Evolutionary conservation across 2,329 filamentous ascomycete species (phyloP).

Genomic region (Cladobotryum protrusum): DNA sequence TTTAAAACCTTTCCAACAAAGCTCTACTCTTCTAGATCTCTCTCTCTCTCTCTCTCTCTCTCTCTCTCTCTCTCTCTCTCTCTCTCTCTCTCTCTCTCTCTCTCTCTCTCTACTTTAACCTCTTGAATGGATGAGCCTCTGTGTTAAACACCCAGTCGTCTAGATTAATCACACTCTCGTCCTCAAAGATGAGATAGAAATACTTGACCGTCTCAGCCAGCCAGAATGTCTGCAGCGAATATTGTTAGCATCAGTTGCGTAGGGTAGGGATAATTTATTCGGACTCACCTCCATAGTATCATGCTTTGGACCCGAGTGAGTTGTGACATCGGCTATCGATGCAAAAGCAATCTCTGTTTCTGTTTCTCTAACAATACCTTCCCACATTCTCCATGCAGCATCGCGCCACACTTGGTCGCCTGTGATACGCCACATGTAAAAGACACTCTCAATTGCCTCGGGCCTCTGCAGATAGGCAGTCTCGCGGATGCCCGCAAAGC

Average conservation of each 20-base stretch:
- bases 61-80: no score
- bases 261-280: neutral
- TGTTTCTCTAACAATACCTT: conserved; percentile 35
- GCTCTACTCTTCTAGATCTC: no score
- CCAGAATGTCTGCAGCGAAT: conserved; percentile 53
- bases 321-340: conserved; percentile 32
- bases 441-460: conserved; percentile 48
- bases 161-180: conserved; percentile 56
- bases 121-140: conserved; percentile 46
- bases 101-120: conserved; percentile 18
- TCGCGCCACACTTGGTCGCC: conserved; percentile 39
- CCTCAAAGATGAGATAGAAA: conserved; percentile 66
- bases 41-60: no score
- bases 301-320: conserved; percentile 26
- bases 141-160: conserved; percentile 65
- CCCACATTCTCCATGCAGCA: conserved; percentile 43
- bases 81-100: no score
- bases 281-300: conserved; percentile 57
- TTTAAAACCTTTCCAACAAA: no score
- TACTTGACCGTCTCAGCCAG: conserved; percentile 73
- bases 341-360: conserved; percentile 40
- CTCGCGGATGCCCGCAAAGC: conserved; percentile 51
- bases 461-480: conserved; percentile 40
- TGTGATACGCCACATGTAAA: conserved; percentile 46
- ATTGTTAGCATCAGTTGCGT: neutral